phyloP scores from a whole-genome alignment of 768 basidiomycete species.

The Boletus fagicola region DNA sequence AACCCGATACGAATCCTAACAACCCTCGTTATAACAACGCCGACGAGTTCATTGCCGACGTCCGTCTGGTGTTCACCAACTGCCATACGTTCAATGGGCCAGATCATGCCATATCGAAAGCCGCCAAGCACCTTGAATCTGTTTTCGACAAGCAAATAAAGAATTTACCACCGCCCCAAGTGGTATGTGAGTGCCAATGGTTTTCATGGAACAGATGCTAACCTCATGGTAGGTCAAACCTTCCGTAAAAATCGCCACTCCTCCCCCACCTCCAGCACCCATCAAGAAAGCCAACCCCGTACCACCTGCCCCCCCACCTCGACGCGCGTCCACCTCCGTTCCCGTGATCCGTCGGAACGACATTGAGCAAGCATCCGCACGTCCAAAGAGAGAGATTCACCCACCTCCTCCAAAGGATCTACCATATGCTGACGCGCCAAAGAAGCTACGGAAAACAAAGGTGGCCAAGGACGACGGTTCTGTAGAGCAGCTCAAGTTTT shows the following conservation, averaged over 20 bases:
- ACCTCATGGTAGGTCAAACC: conserved; percentile 39
- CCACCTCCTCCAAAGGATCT: conserved; percentile 92
- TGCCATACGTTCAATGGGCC: conserved; percentile 91
- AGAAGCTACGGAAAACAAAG: conserved; percentile 65
- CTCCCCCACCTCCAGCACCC: conserved; percentile 40
- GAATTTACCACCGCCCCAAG: conserved; percentile 72
- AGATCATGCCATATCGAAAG: conserved; percentile 74
- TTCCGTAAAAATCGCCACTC: conserved; percentile 40
- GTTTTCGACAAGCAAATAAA: conserved; percentile 88
- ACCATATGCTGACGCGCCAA: conserved; percentile 74
- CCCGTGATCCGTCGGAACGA: conserved; percentile 84
- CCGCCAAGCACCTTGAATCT: conserved; percentile 79
- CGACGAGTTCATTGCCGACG: conserved; percentile 81
- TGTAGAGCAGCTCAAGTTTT: conserved; percentile 83
- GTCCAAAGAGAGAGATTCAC: conserved; percentile 98
- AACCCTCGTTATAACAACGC: conserved; percentile 77
- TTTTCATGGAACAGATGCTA: conserved; percentile 15
- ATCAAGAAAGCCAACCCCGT: conserved; percentile 31
- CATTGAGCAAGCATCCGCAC: conserved; percentile 46
- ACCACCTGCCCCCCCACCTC: conserved; percentile 44
- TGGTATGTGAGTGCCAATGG: conserved; percentile 51
- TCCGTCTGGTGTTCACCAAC: conserved; percentile 87
- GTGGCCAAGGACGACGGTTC: conserved; percentile 61
- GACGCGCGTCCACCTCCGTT: conserved; percentile 76
- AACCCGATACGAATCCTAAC: conserved; percentile 64